Evolutionary conservation across 1,139 yeast genomes (phyloP).

Genomic region (Wickerhamomyces sp.): DNA sequence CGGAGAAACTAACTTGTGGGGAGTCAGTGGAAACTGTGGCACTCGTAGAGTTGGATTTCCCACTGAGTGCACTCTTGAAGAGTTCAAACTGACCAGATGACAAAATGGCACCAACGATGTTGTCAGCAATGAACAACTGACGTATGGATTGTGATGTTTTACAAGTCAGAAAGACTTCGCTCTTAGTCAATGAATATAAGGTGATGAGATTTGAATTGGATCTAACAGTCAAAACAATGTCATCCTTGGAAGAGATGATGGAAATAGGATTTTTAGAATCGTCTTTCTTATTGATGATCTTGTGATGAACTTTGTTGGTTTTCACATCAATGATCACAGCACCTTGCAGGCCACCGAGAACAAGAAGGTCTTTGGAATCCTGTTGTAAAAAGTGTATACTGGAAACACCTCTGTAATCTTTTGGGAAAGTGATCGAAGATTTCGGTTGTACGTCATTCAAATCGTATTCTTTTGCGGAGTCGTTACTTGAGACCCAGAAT

Average conservation of each 20-base stretch:
- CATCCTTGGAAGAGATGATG: slow-evolving; percentile 1
- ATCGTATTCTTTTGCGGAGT: slow-evolving; percentile 22
- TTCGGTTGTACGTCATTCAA: slow-evolving; percentile 20
- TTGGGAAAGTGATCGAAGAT: slow-evolving; percentile 9
- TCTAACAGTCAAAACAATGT: not conserved
- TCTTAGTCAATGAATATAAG: slow-evolving; percentile 12
- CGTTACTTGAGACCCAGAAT: slow-evolving; percentile 24
- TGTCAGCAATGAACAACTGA: slow-evolving; percentile 10
- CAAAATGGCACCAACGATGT: slow-evolving; percentile 21
- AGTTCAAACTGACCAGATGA: slow-evolving; percentile 31
- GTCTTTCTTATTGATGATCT: not conserved
- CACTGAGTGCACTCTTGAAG: slow-evolving; percentile 17
- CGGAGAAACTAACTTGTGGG: slow-evolving; percentile 9
- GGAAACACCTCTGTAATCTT: slow-evolving; percentile 1
- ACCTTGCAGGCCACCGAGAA: slow-evolving; percentile 2
- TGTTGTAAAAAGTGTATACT: not conserved
- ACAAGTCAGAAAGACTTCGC: slow-evolving; percentile 12
- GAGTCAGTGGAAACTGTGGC: slow-evolving; percentile 16
- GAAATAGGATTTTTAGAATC: not conserved
- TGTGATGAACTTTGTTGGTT: not conserved
- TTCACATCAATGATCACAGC: not conserved
- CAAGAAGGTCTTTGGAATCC: not conserved
- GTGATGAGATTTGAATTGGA: slow-evolving; percentile 1
- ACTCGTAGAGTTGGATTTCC: slow-evolving; percentile 13
- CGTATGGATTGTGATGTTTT: slow-evolving; percentile 13